Percentiles rank a stretch among this genome's conserved stretches.
These are phyloP conservation scores for Pichia sorboxylosa DNA, from an alignment of 1,139 yeast species.

Conservation along the genomic window DNA sequence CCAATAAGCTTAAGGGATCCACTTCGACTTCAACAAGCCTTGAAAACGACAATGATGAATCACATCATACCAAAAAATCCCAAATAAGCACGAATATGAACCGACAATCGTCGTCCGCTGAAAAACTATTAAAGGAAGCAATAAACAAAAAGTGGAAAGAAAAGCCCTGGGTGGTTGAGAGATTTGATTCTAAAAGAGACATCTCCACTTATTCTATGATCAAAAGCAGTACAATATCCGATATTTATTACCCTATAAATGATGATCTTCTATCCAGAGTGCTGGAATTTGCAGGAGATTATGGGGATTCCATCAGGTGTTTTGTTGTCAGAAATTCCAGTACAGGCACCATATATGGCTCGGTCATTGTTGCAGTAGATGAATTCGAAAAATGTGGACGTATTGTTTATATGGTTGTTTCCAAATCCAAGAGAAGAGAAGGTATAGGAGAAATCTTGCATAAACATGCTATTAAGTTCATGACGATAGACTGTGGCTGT, in stretches of 20 bases:
- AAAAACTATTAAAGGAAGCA: no score
- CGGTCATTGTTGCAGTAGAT: slow-evolving; percentile 46
- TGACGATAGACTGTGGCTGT: slow-evolving; percentile 36
- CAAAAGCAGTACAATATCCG: slow-evolving; percentile 17
- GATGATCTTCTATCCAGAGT: slow-evolving; percentile 9
- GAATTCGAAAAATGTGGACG: slow-evolving; percentile 31
- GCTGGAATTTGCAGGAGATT: slow-evolving; percentile 2
- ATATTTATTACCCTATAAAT: slow-evolving; percentile 7
- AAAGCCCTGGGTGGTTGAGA: slow-evolving; percentile 51
- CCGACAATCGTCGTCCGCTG: no score
- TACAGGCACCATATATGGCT: slow-evolving; percentile 44
- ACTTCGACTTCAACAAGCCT: no score
- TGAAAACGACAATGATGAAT: no score
- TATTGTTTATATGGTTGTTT: slow-evolving; percentile 41
- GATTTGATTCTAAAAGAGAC: slow-evolving; percentile 41
- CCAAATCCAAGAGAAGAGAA: slow-evolving; percentile 44
- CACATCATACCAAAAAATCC: no score
- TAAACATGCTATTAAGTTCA: slow-evolving; percentile 42
- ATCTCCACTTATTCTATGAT: slow-evolving; percentile 36
- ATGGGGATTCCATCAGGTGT: slow-evolving; percentile 27
- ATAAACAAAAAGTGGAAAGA: slow-evolving; percentile 1
- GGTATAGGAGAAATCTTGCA: slow-evolving; percentile 50
- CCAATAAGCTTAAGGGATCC: no score
- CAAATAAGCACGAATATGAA: no score
- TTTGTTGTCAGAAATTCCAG: slow-evolving; percentile 53